phyloP scores from a whole-genome alignment of 805 yeast genomes.

The Barnettozyma populi region DNA sequence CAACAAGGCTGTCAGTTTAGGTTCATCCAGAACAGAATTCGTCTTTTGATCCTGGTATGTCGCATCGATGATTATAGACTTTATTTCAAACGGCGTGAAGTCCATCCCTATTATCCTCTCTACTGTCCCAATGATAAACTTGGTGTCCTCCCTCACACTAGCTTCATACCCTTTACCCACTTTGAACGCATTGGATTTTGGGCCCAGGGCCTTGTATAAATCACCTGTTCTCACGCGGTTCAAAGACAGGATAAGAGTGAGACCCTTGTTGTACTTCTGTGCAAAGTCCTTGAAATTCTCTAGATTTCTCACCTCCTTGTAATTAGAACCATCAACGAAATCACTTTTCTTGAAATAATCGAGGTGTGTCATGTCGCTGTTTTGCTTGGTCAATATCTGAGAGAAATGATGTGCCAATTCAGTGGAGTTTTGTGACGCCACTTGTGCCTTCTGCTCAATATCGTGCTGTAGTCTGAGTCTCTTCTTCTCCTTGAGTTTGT shows the following conservation, averaged over 20 bases:
- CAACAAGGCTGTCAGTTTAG: conserved; percentile 18
- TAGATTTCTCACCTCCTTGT: conserved; percentile 46
- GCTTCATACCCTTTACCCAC: conserved; percentile 26
- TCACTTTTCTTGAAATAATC: conserved; percentile 59
- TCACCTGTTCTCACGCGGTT: conserved; percentile 89
- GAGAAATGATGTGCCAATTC: conserved; percentile 66
- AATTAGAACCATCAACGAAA: conserved; percentile 59
- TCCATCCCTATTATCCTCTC: conserved; percentile 20
- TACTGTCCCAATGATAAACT: conserved; percentile 23
- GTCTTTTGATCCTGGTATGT: conserved; percentile 24
- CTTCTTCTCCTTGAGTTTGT: conserved; percentile 58
- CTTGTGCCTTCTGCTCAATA: conserved; percentile 45
- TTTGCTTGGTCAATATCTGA: conserved; percentile 47
- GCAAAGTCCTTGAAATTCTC: conserved; percentile 54
- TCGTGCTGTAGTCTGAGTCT: conserved; percentile 63
- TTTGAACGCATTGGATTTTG: conserved; percentile 22
- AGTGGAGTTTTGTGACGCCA: conserved; percentile 53
- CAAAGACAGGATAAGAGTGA: conserved; percentile 51
- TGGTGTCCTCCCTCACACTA: conserved; percentile 23
- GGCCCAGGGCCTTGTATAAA: conserved; percentile 54
- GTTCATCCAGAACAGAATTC: conserved; percentile 23
- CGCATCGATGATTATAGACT: conserved; percentile 24
- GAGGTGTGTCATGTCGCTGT: conserved; percentile 65
- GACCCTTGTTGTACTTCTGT: conserved; percentile 40
- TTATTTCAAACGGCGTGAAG: conserved; percentile 17